These are phyloP conservation scores for Blastobotrys attinorum DNA, from an alignment of 805 yeast genomes.

Conservation along the genomic window DNA sequence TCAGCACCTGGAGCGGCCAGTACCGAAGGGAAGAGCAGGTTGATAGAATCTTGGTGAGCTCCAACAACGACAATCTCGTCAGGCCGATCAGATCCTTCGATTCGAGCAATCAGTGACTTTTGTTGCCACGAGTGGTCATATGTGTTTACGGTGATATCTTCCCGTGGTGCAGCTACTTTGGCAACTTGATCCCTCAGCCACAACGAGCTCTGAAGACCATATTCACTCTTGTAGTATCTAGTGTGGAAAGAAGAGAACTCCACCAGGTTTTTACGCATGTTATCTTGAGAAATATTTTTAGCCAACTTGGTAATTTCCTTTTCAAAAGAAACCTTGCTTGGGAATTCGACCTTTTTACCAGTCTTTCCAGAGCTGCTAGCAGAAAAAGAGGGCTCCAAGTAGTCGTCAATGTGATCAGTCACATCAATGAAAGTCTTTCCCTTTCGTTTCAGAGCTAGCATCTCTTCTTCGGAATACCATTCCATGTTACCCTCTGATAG, in stretches of 20 bases:
- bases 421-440: slow-evolving; percentile 59
- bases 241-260: slow-evolving; percentile 63
- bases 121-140: slow-evolving; percentile 74
- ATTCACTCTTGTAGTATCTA: slow-evolving; percentile 63
- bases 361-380: slow-evolving; percentile 14
- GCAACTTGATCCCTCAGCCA: slow-evolving; percentile 54
- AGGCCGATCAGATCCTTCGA: slow-evolving; percentile 33
- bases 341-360: slow-evolving; percentile 41
- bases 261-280: slow-evolving; percentile 47
- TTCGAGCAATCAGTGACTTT: slow-evolving; percentile 59
- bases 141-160: slow-evolving; percentile 38
- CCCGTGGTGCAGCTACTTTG: slow-evolving; percentile 26
- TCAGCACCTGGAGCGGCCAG: slow-evolving; percentile 90
- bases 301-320: slow-evolving; percentile 37
- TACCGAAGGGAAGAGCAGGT: slow-evolving; percentile 58
- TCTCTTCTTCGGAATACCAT: slow-evolving; percentile 35
- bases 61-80: slow-evolving; percentile 65
- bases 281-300: slow-evolving; percentile 37
- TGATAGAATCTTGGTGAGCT: slow-evolving; percentile 82
- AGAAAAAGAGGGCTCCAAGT: neutral
- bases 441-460: slow-evolving; percentile 35
- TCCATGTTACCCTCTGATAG: slow-evolving; percentile 7
- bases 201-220: slow-evolving; percentile 62
- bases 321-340: slow-evolving; percentile 34
- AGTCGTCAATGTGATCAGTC: slow-evolving; percentile 35